Base-by-base conservation (phyloP, 371 early-diverging fungal species). In the Syncephalastrum sp. region DNA sequence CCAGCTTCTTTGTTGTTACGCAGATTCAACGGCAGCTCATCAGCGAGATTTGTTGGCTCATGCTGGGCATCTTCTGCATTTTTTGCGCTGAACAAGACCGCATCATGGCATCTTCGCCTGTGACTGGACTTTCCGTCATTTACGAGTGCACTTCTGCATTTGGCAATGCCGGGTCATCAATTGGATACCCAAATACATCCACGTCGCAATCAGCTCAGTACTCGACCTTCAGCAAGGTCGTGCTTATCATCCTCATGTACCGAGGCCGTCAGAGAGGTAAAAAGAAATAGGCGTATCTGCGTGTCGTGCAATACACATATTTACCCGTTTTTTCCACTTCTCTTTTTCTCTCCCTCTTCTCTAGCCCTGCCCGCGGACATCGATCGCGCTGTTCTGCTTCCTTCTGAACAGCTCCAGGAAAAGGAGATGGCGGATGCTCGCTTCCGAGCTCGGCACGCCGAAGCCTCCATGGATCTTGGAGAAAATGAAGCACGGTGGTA, bases 111-210 rank as follows among this genome's bases (percentile, higher is more conserved):
- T 68, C 72, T 13, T 70, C 76, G 1, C 67, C 72, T 25, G 50
- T 75, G n/a, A 75, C 70, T 10, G 63, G 68, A 4, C 55, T 59
- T 5, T 64, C 70, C 7, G 67, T 75, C 12, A 70, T 75, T 47
- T 75, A 72, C 29, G 76, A 75, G 55, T 72, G 73, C 51, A 73
- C 72, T 14, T 72, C 73, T 49, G 72, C 73, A 1, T 75, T 72
- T 67, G 73, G 64, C 44, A 75, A 72, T 42, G 70, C 69, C 5
- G 76, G 76, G 21, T 67, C 73, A 1, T 72, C 73, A 8, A 60
- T 64, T 4, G 77, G 77, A 3, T 77, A 60, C 44, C 74, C 77
- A 8, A 53, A 59, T 21, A 68, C 66, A 7, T 53, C 70, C 29
- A 66, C 67, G 5, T 74, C 78, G 3, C 78, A 74, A 51, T 49